Base-by-base conservation (phyloP, 768 basidiomycete species). In the Lentinula lateritia region DNA sequence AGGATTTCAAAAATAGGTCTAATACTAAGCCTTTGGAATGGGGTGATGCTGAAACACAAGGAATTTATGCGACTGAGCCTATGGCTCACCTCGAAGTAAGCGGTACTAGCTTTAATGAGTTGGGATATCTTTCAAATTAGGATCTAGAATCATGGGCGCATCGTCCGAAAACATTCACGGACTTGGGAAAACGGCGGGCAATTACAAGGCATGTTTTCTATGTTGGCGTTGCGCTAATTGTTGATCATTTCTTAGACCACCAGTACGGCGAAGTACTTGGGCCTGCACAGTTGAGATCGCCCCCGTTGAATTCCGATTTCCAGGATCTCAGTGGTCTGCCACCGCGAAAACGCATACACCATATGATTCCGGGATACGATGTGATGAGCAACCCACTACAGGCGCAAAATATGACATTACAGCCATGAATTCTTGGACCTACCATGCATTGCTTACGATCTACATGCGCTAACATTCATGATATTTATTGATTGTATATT, bases 301-400 rank as follows among this genome's bases (percentile, higher is more conserved):
- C 63, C 41, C 23, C 59, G 34, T 13, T 65, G 60, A 63, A 63
- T 64, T 45, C 65, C 58, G 64, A 64, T 58, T 63, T 74, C 52
- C 76, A 84, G 74, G 83, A 85, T 64, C 75, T 85, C 64, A 71
- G 82, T 62, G 76, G 75, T 45, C 68, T 85, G 46, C 82, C 81
- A 50, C 84, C 86, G 16, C 79, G 87, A 68, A 88, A 88, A 73
- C 83, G 87, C 59, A 74, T 81, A 20, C 87, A 88, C 71, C 85
- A 87, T 69, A 82, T 87, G 78, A 83, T 86, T 73, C 76, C 80
- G 52, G 77, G 77, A 15, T 85, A 82, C 66, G 82, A 86, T 69
- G 76, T 84, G 66, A 71, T 82, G 76, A 80, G 76, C 68, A 79
- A 75, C 63, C 74, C 80, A 54, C 66, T 87, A 66, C 85, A 85